phyloP scores from a whole-genome alignment of 2,329 filamentous ascomycete species.

The Neopestalotiopsis clavispora region DNA sequence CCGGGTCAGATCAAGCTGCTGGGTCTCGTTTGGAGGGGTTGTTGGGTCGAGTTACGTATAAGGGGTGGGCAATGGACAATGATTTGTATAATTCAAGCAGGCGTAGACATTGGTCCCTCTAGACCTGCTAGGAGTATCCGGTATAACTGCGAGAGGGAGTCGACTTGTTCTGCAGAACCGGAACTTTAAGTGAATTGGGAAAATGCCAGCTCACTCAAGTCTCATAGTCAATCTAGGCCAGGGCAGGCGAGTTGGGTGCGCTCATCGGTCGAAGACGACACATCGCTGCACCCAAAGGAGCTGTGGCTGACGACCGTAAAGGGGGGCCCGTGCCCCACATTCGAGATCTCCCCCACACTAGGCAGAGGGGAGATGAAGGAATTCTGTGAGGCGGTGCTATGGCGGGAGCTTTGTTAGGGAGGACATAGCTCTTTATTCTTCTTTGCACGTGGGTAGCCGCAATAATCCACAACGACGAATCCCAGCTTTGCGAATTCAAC shows the following conservation, averaged over 20 bases:
- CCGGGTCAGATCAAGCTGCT: not conserved
- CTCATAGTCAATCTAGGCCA: slow-evolving; percentile 4
- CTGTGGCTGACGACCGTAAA: slow-evolving; percentile 15
- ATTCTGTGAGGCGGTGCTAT: slow-evolving; percentile 17
- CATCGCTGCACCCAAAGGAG: slow-evolving; percentile 3
- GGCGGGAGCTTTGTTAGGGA: not conserved
- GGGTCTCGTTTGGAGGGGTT: slow-evolving; percentile 17
- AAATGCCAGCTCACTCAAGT: slow-evolving; percentile 14
- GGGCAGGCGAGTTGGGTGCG: slow-evolving; percentile 4
- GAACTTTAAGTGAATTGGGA: not conserved
- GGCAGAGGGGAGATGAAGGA: not conserved
- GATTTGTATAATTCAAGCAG: slow-evolving; percentile 25
- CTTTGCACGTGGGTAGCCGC: slow-evolving; percentile 4
- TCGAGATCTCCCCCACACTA: slow-evolving; percentile 4
- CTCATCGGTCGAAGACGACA: slow-evolving; percentile 14
- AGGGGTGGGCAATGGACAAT: slow-evolving; percentile 22
- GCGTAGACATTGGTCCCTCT: slow-evolving; percentile 39
- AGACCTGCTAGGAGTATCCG: slow-evolving; percentile 33
- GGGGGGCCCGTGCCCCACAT: slow-evolving; percentile 1
- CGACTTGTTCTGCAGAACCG: not conserved
- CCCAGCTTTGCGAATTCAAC: not conserved
- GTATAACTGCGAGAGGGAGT: not conserved
- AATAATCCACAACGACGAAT: not conserved
- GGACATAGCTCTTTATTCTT: not conserved
- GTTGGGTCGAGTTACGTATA: slow-evolving; percentile 27